Base-by-base conservation (phyloP, 1,139 yeast genomes). In the Kurtzmaniella quercitrusa region DNA sequence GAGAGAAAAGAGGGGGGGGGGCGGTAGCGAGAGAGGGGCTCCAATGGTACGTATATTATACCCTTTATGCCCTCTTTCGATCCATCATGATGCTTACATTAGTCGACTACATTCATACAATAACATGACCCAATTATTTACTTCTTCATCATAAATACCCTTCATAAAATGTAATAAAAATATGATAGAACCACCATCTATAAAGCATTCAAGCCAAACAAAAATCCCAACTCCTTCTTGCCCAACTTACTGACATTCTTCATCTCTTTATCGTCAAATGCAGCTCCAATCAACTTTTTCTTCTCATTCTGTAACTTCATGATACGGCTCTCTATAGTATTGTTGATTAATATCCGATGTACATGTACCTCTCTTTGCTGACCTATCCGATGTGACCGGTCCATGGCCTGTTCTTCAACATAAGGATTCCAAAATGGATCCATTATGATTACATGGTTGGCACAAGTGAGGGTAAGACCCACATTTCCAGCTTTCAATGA, bases 371-470 rank as follows among this genome's bases (percentile, higher is more conserved):
- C 82, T 45, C 79, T 71, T 29, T 77, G 76, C 64, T 91, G 98
- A 6, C 97, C 96, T 52, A 91, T 87, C 62, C 98, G 78, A 65
- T 93, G 93, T 6, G 94, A 95, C 52, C 98, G 79, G 61, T 89
- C 97, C 77, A 87, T 89, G 0, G 98, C 98, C 65, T 91, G 98
- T 40, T 87, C 95, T 63, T 91, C 98, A 3, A 91, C 96, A 62
- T 77, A 91, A 1, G 97, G 98, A 58, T 91, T 91, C 98, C 98
- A 91, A 59, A 89, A 91, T 14, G 97, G 97, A 60, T 91, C 98
- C 72, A 88, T 77, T 11, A 91, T 77, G 42, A 91, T 79, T 10
- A 91, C 95, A 60, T 89, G 96, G 37, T 89, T 85, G 0, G 98
- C 98, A 66, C 95, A 87, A 0, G 97, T 91, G 50, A 91, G 71